These are phyloP conservation scores for Bothia castanella DNA, from an alignment of 1,284 basidiomycete species.

Conservation along the genomic window DNA sequence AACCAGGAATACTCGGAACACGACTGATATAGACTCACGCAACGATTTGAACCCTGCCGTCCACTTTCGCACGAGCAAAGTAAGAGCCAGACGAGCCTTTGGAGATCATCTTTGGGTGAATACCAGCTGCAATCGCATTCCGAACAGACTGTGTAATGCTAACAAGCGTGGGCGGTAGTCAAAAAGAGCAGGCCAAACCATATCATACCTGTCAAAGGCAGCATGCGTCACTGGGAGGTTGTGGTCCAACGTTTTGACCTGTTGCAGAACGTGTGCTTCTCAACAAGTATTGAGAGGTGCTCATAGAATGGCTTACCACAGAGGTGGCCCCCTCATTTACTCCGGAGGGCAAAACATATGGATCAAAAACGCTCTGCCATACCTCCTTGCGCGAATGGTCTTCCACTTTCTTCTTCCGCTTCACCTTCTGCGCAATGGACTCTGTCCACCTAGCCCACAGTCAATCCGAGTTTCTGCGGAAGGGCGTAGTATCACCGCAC, in stretches of 20 bases:
- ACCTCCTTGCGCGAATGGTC: constrained; percentile 66
- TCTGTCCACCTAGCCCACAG: constrained; percentile 66
- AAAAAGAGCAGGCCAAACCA: neutral
- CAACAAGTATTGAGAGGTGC: constrained; percentile 1
- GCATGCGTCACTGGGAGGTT: constrained; percentile 67
- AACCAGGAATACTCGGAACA: neutral
- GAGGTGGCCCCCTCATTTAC: constrained; percentile 21
- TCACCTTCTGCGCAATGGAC: constrained; percentile 77
- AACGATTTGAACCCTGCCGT: constrained; percentile 69
- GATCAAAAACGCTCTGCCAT: constrained; percentile 76
- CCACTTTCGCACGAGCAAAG: constrained; percentile 74
- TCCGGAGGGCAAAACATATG: constrained; percentile 31
- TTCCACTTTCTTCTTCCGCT: constrained; percentile 72
- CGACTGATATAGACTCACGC: constrained; percentile 49
- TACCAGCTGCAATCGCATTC: constrained; percentile 65
- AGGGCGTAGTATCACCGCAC: constrained; percentile 32
- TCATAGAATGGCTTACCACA: constrained; percentile 19
- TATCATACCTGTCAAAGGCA: constrained; percentile 63
- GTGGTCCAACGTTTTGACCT: constrained; percentile 77
- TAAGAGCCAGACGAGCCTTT: constrained; percentile 87
- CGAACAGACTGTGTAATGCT: constrained; percentile 66
- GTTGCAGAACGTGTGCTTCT: constrained; percentile 1
- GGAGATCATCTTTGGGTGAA: constrained; percentile 85
- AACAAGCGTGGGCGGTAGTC: constrained; percentile 8
- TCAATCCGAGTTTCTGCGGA: constrained; percentile 3